Percentiles rank a stretch among this genome's conserved stretches.
These are phyloP conservation scores for Carex pumila DNA, from an alignment of 176 grass and related monocot species.

Conservation along the genomic window DNA sequence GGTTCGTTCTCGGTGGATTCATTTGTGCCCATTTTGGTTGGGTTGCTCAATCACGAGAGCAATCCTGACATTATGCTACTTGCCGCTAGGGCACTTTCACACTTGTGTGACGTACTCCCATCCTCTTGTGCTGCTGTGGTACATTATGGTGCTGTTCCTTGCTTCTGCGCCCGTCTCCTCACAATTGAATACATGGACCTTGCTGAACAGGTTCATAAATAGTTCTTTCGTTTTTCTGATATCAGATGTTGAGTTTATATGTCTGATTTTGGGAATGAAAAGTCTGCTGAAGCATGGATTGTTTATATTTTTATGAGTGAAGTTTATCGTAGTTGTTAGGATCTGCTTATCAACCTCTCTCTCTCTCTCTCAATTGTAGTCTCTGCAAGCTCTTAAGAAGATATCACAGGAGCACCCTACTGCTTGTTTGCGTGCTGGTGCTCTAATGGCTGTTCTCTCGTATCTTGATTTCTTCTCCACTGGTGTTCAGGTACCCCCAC, in stretches of 20 bases:
- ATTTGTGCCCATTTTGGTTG: conserved; percentile 67
- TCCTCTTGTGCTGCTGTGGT: conserved; percentile 78
- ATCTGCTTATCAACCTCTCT: not conserved
- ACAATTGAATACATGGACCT: conserved; percentile 95
- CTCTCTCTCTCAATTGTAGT: conserved; percentile 35
- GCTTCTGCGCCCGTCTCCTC: conserved; percentile 79
- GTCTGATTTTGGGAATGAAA: not conserved
- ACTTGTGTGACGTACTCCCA: conserved; percentile 66
- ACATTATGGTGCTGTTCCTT: conserved; percentile 71
- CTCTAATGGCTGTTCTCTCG: conserved; percentile 89
- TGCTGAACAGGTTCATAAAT: conserved; percentile 57
- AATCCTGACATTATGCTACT: conserved; percentile 89
- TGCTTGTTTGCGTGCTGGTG: conserved; percentile 86
- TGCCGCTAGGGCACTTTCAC: conserved; percentile 61
- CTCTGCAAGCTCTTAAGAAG: conserved; percentile 93
- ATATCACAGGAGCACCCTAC: conserved; percentile 94
- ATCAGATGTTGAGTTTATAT: not conserved
- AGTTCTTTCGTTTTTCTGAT: not conserved
- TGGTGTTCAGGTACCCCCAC: conserved; percentile 60
- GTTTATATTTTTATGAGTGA: conserved; percentile 8
- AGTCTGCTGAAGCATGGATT: conserved; percentile 7
- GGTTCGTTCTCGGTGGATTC: conserved; percentile 61
- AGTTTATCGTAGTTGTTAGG: not conserved
- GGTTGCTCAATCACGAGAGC: conserved; percentile 65
- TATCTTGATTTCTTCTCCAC: conserved; percentile 97